Percentiles rank a stretch among this genome's conserved stretches.
phyloP scores from a whole-genome alignment of 2,329 filamentous ascomycete genomes.

The Nemania bipapillata region DNA sequence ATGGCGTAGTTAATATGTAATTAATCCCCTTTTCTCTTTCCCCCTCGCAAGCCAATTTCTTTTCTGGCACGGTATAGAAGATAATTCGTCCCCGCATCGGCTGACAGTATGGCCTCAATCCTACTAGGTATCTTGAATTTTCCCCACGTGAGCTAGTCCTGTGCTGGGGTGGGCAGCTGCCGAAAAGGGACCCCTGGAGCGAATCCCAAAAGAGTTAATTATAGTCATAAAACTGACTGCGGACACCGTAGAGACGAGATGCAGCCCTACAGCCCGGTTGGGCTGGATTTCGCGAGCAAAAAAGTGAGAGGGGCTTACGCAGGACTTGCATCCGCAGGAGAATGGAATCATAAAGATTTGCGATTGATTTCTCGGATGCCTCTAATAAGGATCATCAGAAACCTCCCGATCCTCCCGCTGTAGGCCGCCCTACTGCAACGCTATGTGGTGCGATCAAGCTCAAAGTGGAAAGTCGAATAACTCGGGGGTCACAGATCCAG shows the following conservation, averaged over 20 bases:
- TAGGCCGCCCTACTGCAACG: neutral
- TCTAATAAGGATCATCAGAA: slow-evolving; percentile 12
- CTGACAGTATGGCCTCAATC: neutral
- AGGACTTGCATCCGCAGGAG: neutral
- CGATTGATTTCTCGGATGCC: neutral
- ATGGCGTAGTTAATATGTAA: too few species aligned
- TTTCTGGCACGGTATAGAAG: too few species aligned
- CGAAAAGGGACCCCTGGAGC: neutral
- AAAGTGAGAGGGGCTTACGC: neutral
- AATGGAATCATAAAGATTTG: neutral
- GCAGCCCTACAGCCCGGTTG: neutral
- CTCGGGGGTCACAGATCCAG: neutral
- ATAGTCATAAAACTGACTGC: neutral
- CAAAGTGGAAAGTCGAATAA: slow-evolving; percentile 11
- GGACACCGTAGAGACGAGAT: neutral
- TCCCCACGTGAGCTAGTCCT: neutral
- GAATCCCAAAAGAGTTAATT: neutral
- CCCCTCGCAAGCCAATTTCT: too few species aligned
- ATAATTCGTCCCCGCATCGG: neutral
- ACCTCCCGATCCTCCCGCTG: slow-evolving; percentile 6
- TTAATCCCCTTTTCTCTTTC: too few species aligned
- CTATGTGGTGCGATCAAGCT: neutral
- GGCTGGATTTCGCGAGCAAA: neutral
- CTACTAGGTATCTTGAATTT: neutral
- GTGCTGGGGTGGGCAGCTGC: neutral